Percentiles rank a stretch among this genome's conserved stretches.
These are phyloP conservation scores for Exophiala alcalophila DNA, from an alignment of 2,329 filamentous ascomycete species.

Conservation along the genomic window DNA sequence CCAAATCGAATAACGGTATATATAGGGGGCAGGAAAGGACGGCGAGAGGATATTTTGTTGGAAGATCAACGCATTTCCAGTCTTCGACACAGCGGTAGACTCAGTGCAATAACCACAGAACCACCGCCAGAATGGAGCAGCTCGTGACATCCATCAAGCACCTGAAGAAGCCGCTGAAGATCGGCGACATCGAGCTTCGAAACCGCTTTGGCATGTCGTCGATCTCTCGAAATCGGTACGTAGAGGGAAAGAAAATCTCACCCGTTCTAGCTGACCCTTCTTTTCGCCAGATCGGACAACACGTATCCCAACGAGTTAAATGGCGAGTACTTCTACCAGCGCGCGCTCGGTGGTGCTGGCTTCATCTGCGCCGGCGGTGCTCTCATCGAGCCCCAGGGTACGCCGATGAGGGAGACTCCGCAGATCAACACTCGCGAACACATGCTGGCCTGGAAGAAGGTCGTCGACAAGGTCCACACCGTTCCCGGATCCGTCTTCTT, in stretches of 20 bases:
- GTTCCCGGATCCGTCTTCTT: slow-evolving; percentile 6
- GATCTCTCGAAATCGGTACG: slow-evolving; percentile 8
- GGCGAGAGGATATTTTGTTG: neutral
- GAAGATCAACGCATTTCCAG: neutral
- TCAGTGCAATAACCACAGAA: neutral
- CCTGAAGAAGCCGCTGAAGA: slow-evolving; percentile 1
- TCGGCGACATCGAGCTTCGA: slow-evolving; percentile 1
- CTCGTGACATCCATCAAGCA: slow-evolving; percentile 5
- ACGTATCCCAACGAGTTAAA: slow-evolving; percentile 6
- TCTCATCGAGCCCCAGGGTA: slow-evolving; percentile 6
- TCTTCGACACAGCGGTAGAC: neutral
- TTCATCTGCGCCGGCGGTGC: slow-evolving; percentile 4
- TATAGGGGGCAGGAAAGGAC: neutral
- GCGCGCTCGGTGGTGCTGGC: slow-evolving; percentile 3
- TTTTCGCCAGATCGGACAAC: slow-evolving; percentile 5
- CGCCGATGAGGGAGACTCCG: slow-evolving; percentile 6
- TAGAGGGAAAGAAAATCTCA: neutral
- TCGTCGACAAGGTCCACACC: slow-evolving; percentile 5
- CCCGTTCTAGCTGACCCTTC: neutral
- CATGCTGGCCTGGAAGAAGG: slow-evolving; percentile 6
- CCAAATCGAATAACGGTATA: neutral
- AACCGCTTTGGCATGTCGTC: slow-evolving; percentile 7
- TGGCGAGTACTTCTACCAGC: slow-evolving; percentile 8
- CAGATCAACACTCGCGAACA: slow-evolving; percentile 7
- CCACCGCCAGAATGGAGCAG: slow-evolving; percentile 2